A percentile compares a stretch with the other conserved stretches of the same genome.
Evolutionary conservation across 2,329 filamentous ascomycete species (phyloP).

Genomic region (Cladobotryum protrusum): DNA sequence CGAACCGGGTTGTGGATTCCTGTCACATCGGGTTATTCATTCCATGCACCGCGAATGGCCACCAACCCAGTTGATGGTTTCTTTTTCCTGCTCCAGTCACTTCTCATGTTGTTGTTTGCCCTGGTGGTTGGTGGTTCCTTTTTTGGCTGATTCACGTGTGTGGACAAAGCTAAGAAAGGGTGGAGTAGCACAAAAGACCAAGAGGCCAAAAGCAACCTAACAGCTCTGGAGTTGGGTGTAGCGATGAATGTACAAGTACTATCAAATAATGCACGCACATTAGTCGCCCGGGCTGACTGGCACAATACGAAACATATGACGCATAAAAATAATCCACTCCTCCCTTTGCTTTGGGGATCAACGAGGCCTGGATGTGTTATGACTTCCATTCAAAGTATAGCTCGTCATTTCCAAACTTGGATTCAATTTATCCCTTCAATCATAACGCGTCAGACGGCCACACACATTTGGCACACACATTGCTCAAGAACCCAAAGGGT

Average conservation of each 20-base stretch:
- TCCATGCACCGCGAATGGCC: neutral
- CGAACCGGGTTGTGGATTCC: neutral
- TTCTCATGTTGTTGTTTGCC: neutral
- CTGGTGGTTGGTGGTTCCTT: no score
- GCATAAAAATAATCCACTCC: constrained; percentile 9
- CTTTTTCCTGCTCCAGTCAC: neutral
- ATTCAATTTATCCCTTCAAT: no score
- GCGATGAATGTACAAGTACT: no score
- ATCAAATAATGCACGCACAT: constrained; percentile 1
- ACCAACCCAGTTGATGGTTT: neutral
- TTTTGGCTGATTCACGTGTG: no score
- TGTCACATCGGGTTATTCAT: neutral
- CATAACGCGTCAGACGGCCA: no score
- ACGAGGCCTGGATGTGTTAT: constrained; percentile 1
- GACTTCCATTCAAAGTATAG: no score
- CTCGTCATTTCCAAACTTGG: no score
- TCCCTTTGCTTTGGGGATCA: constrained; percentile 4
- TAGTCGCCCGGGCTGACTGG: neutral
- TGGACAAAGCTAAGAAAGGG: no score
- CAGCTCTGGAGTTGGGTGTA: no score
- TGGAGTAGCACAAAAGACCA: neutral
- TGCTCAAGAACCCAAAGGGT: neutral
- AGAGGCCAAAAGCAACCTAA: neutral
- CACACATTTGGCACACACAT: neutral
- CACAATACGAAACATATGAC: neutral